phyloP scores from a whole-genome alignment of 495 filamentous ascomycete species.

The Aspergillus olivimuriae region DNA sequence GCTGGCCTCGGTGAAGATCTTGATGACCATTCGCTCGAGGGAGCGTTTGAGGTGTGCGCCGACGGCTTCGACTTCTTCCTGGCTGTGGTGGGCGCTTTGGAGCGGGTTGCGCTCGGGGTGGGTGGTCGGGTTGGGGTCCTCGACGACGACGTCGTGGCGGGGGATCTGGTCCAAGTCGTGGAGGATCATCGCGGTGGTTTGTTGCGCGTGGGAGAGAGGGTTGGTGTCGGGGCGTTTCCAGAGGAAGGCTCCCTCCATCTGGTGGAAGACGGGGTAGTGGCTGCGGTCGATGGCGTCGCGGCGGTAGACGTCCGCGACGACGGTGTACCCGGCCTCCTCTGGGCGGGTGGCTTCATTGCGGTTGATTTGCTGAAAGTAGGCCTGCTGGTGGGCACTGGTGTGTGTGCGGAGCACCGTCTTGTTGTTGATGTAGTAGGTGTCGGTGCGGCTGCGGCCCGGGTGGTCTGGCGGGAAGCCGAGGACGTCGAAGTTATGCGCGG shows the following conservation, averaged over 20 bases:
- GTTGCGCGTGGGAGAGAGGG: conserved; percentile 39
- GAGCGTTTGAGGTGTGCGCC: conserved; percentile 84
- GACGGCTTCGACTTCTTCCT: conserved; percentile 75
- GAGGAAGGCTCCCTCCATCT: conserved; percentile 91
- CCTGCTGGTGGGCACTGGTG: conserved; percentile 86
- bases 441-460: conserved; percentile 76
- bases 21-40: conserved; percentile 79
- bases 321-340: conserved; percentile 71
- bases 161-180: conserved; percentile 65
- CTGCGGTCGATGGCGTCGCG: conserved; percentile 89
- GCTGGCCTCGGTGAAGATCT: conserved; percentile 76
- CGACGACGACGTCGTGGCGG: conserved; percentile 61
- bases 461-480: conserved; percentile 85
- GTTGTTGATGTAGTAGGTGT: conserved; percentile 94
- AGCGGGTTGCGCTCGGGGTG: conserved; percentile 79
- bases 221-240: conserved; percentile 73
- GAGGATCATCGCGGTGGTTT: conserved; percentile 44
- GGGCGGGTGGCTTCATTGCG: conserved; percentile 43
- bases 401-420: conserved; percentile 84
- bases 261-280: conserved; percentile 96
- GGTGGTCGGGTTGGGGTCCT: conserved; percentile 77
- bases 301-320: conserved; percentile 94
- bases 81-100: conserved; percentile 61
- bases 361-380: conserved; percentile 61
- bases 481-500: conserved; percentile 89